phyloP scores from a whole-genome alignment of 2,329 filamentous ascomycete genomes.

The Penicillium sp. region DNA sequence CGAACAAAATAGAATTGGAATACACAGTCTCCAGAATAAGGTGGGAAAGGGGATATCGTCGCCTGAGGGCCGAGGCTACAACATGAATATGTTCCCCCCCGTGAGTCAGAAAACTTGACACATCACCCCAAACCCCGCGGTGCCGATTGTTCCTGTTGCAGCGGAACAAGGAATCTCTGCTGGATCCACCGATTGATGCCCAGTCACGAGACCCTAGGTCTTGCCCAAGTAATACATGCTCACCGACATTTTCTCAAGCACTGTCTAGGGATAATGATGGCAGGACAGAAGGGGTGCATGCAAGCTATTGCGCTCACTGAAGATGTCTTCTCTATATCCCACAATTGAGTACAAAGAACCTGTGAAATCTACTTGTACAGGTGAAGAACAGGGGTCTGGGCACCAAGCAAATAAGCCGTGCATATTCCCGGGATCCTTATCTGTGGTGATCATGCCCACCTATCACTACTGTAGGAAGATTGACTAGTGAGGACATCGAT shows the following conservation, averaged over 20 bases:
- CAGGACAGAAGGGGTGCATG: too few relatives aligned
- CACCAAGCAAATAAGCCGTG: background rate
- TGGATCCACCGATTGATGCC: conserved; percentile 4
- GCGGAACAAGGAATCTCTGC: background rate
- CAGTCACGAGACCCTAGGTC: background rate
- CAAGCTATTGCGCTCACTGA: too few relatives aligned
- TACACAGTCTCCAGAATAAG: background rate
- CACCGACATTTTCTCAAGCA: background rate
- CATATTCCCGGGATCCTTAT: background rate
- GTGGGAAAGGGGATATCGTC: background rate
- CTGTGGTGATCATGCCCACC: background rate
- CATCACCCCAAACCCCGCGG: conserved; percentile 2
- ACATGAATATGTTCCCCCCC: background rate
- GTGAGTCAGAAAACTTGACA: conserved; percentile 1
- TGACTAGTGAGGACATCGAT: background rate
- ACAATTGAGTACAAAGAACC: too few relatives aligned
- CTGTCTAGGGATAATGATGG: background rate
- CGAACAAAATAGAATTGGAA: too few relatives aligned
- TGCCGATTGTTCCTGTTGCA: background rate
- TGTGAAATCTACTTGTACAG: background rate
- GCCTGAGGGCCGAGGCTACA: background rate
- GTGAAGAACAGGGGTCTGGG: background rate
- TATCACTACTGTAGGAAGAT: background rate
- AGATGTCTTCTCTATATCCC: background rate
- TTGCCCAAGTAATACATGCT: background rate